Base-by-base conservation (phyloP, 139 green algal genomes). In the Prasinococcaceae sp. region DNA sequence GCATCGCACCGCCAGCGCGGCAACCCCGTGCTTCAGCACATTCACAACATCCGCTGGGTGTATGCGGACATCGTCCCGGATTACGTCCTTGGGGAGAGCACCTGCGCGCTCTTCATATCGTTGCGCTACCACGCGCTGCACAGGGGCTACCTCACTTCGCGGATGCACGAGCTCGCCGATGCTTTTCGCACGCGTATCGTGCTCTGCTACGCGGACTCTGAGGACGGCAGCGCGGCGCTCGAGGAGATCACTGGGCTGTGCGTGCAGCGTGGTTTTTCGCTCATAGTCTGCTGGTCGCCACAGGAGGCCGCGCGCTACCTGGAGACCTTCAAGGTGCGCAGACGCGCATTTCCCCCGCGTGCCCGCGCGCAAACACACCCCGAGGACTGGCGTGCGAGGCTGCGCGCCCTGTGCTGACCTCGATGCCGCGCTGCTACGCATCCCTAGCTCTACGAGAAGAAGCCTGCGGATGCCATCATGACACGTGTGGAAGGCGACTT, bases 91-190 rank as follows among this genome's bases (percentile, higher is more conserved):
- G 83, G 81, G 0, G 29, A 53, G 0, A 65, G 72, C 22, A 60
- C 77, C 0, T 75, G 61, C 22, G 77, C 68, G 17, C 62, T 93
- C 0, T 93, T 92, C 55, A 38, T 38, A 38, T 17, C 8, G 32
- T 38, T 10, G 32, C 25, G 82, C 53, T 95, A 85, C 54, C 86
- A 95, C 64, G 58, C 92, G 47, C 73, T 95, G 22, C 83, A 94
- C 52, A 86, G 85, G 2, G 79, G 93, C 19, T 95, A 95, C 66
- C 69, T 95, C n/a, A n/a, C n/a, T n/a, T n/a, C n/a, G n/a, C n/a
- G n/a, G n/a, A n/a, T n/a, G n/a, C n/a, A n/a, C n/a, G n/a, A n/a
- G n/a, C n/a, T n/a, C n/a, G n/a, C n/a, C n/a, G n/a, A n/a, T n/a
- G n/a, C n/a, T n/a, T 30, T 57, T 84, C 39, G 38, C 68, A 20